These are phyloP conservation scores for Ligustrum vulgare DNA, from an alignment of 257 asterid species.

Conservation along the genomic window DNA sequence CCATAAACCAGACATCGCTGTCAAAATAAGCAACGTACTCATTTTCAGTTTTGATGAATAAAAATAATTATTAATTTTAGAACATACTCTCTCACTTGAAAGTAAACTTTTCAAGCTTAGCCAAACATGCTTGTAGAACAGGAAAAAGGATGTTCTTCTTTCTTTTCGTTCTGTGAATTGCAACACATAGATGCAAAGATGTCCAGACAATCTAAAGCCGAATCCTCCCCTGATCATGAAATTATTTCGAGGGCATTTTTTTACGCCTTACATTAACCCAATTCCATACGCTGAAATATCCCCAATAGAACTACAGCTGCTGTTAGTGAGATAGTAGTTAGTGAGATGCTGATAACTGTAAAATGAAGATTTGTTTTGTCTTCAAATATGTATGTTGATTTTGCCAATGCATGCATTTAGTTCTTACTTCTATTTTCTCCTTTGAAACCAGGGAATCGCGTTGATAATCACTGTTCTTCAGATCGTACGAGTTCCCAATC, in stretches of 20 bases:
- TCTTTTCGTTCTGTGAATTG: neutral
- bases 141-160: too few species aligned
- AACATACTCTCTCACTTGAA: too few species aligned
- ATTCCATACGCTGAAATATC: neutral
- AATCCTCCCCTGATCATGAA: neutral
- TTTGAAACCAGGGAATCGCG: conserved; percentile 74
- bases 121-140: neutral
- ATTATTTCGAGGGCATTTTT: neutral
- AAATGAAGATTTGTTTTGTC: neutral
- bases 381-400: neutral
- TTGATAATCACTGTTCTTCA: conserved; percentile 95
- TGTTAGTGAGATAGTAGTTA: neutral
- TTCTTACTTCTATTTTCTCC: conserved; percentile 12
- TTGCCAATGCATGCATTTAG: neutral
- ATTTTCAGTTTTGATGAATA: neutral
- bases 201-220: neutral
- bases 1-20: neutral
- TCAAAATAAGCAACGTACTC: neutral
- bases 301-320: neutral
- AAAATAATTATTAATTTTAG: neutral
- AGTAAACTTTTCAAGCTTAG: neutral
- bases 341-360: neutral
- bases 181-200: neutral
- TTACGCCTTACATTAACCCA: neutral
- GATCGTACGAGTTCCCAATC: conserved; percentile 84